Conservation (phyloP, 768 basidiomycete genomes). For the Suillus spraguei region DNA sequence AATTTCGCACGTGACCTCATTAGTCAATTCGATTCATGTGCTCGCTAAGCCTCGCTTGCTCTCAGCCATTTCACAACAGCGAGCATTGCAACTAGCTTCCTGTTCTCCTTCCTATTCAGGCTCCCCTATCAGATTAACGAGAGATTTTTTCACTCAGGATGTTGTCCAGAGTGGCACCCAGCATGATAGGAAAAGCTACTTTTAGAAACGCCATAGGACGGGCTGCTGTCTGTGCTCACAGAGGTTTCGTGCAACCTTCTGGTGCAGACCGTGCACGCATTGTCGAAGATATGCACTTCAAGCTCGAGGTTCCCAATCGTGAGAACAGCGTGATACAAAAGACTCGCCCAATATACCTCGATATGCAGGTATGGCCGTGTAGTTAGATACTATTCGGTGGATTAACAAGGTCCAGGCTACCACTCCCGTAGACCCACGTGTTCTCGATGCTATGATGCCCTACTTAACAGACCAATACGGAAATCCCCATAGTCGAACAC, state of each 20-base stretch:
- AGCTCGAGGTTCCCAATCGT: slow-evolving; percentile 63
- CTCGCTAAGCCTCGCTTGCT: background rate
- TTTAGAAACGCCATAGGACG: slow-evolving; percentile 26
- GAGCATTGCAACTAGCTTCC: slow-evolving; percentile 8
- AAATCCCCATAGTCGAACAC: slow-evolving; percentile 97
- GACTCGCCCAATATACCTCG: slow-evolving; percentile 91
- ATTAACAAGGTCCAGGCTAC: slow-evolving; percentile 66
- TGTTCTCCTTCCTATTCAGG: slow-evolving; percentile 18
- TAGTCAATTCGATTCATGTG: background rate
- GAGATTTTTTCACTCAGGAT: slow-evolving; percentile 35
- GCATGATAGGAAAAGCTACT: slow-evolving; percentile 30
- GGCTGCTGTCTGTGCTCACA: slow-evolving; percentile 35
- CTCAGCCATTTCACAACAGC: slow-evolving; percentile 8
- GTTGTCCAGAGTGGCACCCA: slow-evolving; percentile 58
- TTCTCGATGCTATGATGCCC: slow-evolving; percentile 96
- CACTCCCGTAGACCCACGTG: slow-evolving; percentile 95
- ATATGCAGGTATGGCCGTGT: slow-evolving; percentile 78
- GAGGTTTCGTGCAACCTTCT: slow-evolving; percentile 80
- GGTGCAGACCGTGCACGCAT: slow-evolving; percentile 81
- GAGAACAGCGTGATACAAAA: slow-evolving; percentile 61
- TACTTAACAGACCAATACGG: slow-evolving; percentile 95
- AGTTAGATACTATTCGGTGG: slow-evolving; percentile 10
- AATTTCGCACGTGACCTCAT: slow-evolving; percentile 2
- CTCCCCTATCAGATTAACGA: slow-evolving; percentile 8
- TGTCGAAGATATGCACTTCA: slow-evolving; percentile 82